A percentile compares a stretch with the other conserved stretches of the same genome.
Conservation (phyloP, 768 basidiomycete species). For the Termitomyces sp. region DNA sequence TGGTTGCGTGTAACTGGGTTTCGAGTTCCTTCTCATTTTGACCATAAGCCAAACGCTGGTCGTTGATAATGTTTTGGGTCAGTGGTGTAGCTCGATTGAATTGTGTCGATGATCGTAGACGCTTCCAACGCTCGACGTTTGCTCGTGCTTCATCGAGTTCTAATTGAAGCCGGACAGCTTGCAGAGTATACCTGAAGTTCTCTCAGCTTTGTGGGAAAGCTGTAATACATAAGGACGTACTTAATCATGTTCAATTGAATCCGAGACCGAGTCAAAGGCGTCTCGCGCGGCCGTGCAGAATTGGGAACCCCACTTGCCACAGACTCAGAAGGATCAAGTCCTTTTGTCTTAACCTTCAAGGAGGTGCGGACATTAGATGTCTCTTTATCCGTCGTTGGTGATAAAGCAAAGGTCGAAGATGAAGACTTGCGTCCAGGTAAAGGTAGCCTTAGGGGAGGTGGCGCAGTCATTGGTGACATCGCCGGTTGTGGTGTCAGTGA, state of each 20-base stretch:
- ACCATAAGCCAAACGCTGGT: slow-evolving; percentile 13
- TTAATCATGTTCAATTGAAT: slow-evolving; percentile 18
- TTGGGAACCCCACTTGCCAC: neutral
- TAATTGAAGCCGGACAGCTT: slow-evolving; percentile 23
- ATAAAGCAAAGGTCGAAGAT: neutral
- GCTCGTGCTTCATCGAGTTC: slow-evolving; percentile 16
- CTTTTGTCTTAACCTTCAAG: slow-evolving; percentile 10
- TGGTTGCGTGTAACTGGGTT: slow-evolving; percentile 16
- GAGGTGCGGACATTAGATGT: neutral
- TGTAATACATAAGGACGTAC: slow-evolving; percentile 11
- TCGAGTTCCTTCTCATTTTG: slow-evolving; percentile 15
- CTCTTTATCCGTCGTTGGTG: neutral
- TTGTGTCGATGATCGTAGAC: slow-evolving; percentile 23
- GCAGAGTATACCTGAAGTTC: slow-evolving; percentile 21
- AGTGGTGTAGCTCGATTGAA: slow-evolving; percentile 23
- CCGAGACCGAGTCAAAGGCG: slow-evolving; percentile 11
- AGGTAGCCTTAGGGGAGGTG: neutral
- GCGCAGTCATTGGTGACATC: neutral
- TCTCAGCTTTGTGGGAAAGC: neutral
- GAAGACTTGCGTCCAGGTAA: slow-evolving; percentile 1
- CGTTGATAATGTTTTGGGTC: slow-evolving; percentile 25
- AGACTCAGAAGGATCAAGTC: slow-evolving; percentile 6
- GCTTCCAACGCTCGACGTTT: slow-evolving; percentile 26
- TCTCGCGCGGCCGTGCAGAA: slow-evolving; percentile 3
- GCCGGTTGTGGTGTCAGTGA: neutral